Conservation (phyloP, 345 rosid genomes). For the Hypericum perforatum region DNA sequence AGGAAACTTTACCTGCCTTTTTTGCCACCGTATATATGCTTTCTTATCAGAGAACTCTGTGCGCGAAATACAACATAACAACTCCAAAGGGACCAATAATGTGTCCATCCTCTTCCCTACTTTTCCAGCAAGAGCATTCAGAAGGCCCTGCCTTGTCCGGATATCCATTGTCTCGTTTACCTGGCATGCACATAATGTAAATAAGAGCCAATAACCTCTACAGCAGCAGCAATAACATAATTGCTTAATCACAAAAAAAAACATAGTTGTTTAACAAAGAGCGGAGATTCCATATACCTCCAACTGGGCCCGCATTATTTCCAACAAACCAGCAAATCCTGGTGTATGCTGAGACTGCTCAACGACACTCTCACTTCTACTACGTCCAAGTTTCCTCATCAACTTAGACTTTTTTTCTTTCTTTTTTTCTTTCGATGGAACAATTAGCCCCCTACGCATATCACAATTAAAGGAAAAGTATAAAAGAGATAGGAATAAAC, state of each 20-base stretch:
- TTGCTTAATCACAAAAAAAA: too few species aligned
- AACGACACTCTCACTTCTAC: slow-evolving; percentile 51
- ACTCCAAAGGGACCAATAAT: slow-evolving; percentile 74
- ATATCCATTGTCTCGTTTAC: slow-evolving; percentile 94
- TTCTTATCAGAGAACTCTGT: slow-evolving; percentile 95
- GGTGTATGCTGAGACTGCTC: slow-evolving; percentile 53
- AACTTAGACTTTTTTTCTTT: slow-evolving; percentile 74
- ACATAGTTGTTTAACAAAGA: not conserved
- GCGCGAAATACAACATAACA: slow-evolving; percentile 80
- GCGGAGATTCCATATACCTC: slow-evolving; percentile 43
- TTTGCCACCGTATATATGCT: slow-evolving; percentile 94
- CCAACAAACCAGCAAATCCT: slow-evolving; percentile 75
- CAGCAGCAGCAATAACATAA: not conserved
- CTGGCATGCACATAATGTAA: slow-evolving; percentile 28
- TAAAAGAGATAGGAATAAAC: slow-evolving; percentile 3
- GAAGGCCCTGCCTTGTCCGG: slow-evolving; percentile 88
- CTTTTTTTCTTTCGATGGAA: slow-evolving; percentile 84
- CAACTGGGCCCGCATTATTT: slow-evolving; percentile 87
- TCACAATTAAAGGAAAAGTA: slow-evolving; percentile 3
- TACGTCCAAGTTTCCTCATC: slow-evolving; percentile 91
- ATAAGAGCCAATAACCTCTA: not conserved
- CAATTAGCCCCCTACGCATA: slow-evolving; percentile 67
- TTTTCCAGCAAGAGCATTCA: slow-evolving; percentile 80
- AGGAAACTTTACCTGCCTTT: slow-evolving; percentile 77
- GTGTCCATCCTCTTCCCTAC: slow-evolving; percentile 92